These are phyloP conservation scores for Dendryphion nanum DNA, from an alignment of 2,329 filamentous ascomycete species.

Conservation along the genomic window DNA sequence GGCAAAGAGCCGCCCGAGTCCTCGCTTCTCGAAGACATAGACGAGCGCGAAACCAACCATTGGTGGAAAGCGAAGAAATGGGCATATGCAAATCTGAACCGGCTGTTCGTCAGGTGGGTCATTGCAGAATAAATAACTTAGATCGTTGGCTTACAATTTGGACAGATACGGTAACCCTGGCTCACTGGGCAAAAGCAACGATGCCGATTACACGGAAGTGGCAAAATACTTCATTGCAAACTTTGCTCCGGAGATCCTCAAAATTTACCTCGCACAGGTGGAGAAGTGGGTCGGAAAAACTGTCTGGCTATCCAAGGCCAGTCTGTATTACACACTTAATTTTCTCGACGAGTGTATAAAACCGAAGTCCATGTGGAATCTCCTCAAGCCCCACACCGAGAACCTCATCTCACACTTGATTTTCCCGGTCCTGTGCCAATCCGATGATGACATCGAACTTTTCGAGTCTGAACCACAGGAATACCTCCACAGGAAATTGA, in stretches of 20 bases:
- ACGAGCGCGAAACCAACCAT: conserved; percentile 88
- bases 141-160: neutral
- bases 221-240: conserved; percentile 88
- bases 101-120: conserved; percentile 82
- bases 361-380: conserved; percentile 94
- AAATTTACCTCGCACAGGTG: conserved; percentile 89
- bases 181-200: conserved; percentile 70
- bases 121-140: neutral
- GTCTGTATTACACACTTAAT: conserved; percentile 87
- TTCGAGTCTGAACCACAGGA: conserved; percentile 95
- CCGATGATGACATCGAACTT: conserved; percentile 86
- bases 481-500: conserved; percentile 94
- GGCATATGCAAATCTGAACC: conserved; percentile 96
- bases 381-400: conserved; percentile 89
- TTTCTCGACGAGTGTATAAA: conserved; percentile 97
- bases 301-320: conserved; percentile 90
- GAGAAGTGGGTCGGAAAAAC: conserved; percentile 97
- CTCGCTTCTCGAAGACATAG: conserved; percentile 74
- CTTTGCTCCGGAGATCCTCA: conserved; percentile 93
- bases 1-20: conserved; percentile 77
- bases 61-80: conserved; percentile 99
- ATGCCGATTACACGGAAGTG: conserved; percentile 74
- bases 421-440: conserved; percentile 92
- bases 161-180: conserved; percentile 84
- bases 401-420: conserved; percentile 92